Evolutionary conservation across 2,329 filamentous ascomycete species (phyloP).

Genomic region (Colletotrichum gloeosporioides): DNA sequence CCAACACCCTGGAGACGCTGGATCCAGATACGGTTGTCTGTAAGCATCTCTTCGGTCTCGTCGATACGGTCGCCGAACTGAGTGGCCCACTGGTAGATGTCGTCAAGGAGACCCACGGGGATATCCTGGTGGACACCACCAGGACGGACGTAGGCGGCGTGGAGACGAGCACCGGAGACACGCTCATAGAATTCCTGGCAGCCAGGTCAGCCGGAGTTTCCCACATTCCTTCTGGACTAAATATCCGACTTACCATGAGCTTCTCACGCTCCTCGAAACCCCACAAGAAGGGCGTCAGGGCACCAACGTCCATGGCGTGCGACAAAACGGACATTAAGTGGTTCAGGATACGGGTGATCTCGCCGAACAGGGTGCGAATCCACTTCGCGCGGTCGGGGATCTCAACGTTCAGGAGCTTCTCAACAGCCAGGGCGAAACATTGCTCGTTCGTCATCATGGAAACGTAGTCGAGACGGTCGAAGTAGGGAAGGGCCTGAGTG

Average conservation of each 20-base stretch:
- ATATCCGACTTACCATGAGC: constrained; percentile 78
- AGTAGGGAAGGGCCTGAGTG: constrained; percentile 96
- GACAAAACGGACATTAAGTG: constrained; percentile 98
- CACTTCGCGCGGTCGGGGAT: constrained; percentile 95
- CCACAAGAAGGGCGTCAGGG: constrained; percentile 97
- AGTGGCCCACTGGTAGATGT: constrained; percentile 99
- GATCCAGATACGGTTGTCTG: constrained; percentile 99
- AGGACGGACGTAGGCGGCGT: constrained; percentile 95
- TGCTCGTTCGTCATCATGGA: constrained; percentile 99
- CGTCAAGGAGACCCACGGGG: constrained; percentile 90
- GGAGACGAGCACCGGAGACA: constrained; percentile 95
- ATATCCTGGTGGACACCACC: constrained; percentile 97
- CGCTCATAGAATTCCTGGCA: constrained; percentile 97
- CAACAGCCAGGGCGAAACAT: constrained; percentile 92
- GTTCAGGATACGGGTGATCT: constrained; percentile 93
- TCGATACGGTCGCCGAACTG: constrained; percentile 99
- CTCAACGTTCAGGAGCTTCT: constrained; percentile 97
- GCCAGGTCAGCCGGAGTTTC: constrained; percentile 11
- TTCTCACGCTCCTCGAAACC: constrained; percentile 99
- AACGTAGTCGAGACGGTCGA: constrained; percentile 97
- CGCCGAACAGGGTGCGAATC: constrained; percentile 94
- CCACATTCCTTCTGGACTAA: neutral
- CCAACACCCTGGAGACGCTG: constrained; percentile 89
- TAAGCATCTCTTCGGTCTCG: constrained; percentile 97
- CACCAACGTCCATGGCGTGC: constrained; percentile 98